Evolutionary conservation across 2,329 filamentous ascomycete species (phyloP).

Genomic region (Alternaria brassicicola): DNA sequence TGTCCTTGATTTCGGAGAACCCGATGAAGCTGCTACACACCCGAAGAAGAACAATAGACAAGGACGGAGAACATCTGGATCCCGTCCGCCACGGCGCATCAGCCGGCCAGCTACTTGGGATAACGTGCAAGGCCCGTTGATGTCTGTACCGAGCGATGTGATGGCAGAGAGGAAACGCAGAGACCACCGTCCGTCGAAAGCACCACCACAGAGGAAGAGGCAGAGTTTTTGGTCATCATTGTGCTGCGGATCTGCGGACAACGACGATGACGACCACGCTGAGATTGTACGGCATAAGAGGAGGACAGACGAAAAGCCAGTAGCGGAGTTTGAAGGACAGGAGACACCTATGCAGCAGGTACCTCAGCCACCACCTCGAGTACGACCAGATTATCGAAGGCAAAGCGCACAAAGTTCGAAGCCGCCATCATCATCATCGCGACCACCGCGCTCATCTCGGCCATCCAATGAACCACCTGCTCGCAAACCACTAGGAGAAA

Average conservation of each 20-base stretch:
- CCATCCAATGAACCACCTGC: constrained; percentile 22
- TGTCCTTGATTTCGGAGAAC: constrained; percentile 67
- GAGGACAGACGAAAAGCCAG: constrained; percentile 24
- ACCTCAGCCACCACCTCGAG: constrained; percentile 17
- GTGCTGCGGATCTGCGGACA: constrained; percentile 50
- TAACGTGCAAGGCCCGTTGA: constrained; percentile 53
- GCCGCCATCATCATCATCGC: constrained; percentile 4
- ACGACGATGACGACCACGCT: constrained; percentile 48
- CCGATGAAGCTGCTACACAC: constrained; percentile 46
- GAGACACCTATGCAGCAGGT: constrained; percentile 21
- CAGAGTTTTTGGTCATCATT: constrained; percentile 51
- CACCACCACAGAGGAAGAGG: constrained; percentile 35
- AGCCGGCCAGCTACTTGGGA: constrained; percentile 54
- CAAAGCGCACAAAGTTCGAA: constrained; percentile 1
- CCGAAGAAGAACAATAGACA: constrained; percentile 33
- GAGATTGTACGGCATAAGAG: constrained; percentile 52
- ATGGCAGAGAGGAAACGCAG: constrained; percentile 38
- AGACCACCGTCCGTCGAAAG: constrained; percentile 24
- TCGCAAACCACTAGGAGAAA: constrained; percentile 36
- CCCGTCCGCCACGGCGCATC: constrained; percentile 31
- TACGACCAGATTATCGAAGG: constrained; percentile 8
- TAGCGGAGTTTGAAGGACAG: constrained; percentile 6
- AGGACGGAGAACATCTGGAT: constrained; percentile 22
- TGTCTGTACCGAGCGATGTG: constrained; percentile 51
- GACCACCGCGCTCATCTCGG: constrained; percentile 10